Evolutionary conservation across 768 basidiomycete genomes (phyloP).

Genomic region (Tricholoma saponaceum): DNA sequence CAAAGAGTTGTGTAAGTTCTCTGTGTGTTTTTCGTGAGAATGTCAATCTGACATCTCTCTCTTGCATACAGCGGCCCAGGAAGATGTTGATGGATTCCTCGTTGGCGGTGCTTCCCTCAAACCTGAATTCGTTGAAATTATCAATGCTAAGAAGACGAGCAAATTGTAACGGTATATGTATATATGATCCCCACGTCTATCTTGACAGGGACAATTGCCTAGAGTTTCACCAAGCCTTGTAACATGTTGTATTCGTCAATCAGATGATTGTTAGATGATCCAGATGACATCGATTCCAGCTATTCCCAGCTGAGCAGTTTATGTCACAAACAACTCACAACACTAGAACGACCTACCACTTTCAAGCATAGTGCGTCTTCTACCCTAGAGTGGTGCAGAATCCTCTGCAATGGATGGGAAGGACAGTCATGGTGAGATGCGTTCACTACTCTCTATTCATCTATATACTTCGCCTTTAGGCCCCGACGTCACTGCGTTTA

Average conservation of each 20-base stretch:
- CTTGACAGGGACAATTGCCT: not conserved
- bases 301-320: too few relatives aligned
- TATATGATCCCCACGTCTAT: not conserved
- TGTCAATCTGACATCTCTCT: not conserved
- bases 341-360: not conserved
- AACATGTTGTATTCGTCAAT: not conserved
- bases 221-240: not conserved
- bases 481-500: not conserved
- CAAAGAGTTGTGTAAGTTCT: constrained; percentile 73
- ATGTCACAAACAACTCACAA: not conserved
- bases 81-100: constrained; percentile 95
- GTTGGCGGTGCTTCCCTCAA: constrained; percentile 98
- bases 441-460: not conserved
- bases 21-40: not conserved
- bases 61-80: constrained; percentile 52
- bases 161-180: not conserved
- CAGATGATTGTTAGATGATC: not conserved
- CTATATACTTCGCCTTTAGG: not conserved
- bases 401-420: not conserved
- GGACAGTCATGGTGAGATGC: not conserved
- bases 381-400: too few relatives aligned
- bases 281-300: too few relatives aligned
- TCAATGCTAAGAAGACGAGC: constrained; percentile 51
- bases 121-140: constrained; percentile 91
- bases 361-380: too few relatives aligned